Conservation (phyloP, 1,284 basidiomycete species). For the Leccinum ponderosum region DNA sequence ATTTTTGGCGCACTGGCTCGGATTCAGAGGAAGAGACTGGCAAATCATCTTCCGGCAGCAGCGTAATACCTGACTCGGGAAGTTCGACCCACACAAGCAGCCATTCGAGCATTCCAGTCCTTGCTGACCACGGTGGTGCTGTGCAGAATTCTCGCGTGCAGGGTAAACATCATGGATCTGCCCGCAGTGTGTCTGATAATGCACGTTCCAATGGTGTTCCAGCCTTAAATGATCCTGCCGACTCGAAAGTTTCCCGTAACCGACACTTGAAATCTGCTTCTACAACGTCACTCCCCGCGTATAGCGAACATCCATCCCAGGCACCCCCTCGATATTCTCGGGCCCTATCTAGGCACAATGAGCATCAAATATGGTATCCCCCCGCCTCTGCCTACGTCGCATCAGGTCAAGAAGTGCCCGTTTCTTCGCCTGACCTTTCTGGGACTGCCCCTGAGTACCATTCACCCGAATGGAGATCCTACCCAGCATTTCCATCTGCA, state of each 20-base stretch:
- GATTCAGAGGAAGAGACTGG: slow-evolving; percentile 15
- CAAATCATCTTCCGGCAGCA: slow-evolving; percentile 9
- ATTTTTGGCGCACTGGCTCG: slow-evolving; percentile 11
- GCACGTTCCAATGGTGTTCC: slow-evolving; percentile 1
- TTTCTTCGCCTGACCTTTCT: slow-evolving; percentile 8
- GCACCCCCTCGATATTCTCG: slow-evolving; percentile 31
- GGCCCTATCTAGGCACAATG: slow-evolving; percentile 15
- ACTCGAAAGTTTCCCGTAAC: slow-evolving; percentile 6
- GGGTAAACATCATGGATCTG: slow-evolving; percentile 7
- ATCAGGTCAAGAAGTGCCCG: slow-evolving; percentile 4
- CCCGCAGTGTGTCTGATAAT: slow-evolving; percentile 23
- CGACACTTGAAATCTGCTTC: slow-evolving; percentile 19
- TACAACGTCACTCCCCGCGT: slow-evolving; percentile 26
- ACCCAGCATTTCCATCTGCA: slow-evolving; percentile 54
- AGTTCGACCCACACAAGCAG: slow-evolving; percentile 6
- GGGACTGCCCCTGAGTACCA: slow-evolving; percentile 31
- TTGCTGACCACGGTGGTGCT: slow-evolving; percentile 4
- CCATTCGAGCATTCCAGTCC: slow-evolving; percentile 14
- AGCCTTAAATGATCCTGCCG: not conserved
- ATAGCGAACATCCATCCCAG: slow-evolving; percentile 23
- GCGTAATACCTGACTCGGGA: slow-evolving; percentile 4
- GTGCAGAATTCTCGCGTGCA: slow-evolving; percentile 11
- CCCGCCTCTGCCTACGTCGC: slow-evolving; percentile 34
- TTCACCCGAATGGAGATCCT: slow-evolving; percentile 44
- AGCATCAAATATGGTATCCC: slow-evolving; percentile 42